phyloP scores from a whole-genome alignment of 257 asterid species.

The Linderniella brevidens region DNA sequence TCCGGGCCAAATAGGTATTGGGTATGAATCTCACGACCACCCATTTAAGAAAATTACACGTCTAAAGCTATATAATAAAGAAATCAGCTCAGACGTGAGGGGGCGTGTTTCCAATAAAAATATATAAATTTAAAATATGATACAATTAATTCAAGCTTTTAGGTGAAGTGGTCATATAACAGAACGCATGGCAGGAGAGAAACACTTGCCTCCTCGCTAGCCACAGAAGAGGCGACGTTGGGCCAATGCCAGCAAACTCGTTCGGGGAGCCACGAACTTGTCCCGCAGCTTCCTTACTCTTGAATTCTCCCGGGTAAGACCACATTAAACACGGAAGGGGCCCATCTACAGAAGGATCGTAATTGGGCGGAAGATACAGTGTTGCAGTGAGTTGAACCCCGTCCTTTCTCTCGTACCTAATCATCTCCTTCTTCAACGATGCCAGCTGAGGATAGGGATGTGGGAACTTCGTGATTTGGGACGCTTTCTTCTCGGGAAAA shows the following conservation, averaged over 20 bases:
- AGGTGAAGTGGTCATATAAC: too few relatives aligned
- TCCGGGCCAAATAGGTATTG: too few relatives aligned
- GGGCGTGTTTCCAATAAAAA: too few relatives aligned
- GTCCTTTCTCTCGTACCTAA: slow-evolving; percentile 81
- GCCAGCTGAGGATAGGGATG: slow-evolving; percentile 95
- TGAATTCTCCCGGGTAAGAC: slow-evolving; percentile 99
- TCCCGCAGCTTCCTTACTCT: slow-evolving; percentile 94
- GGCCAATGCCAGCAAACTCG: slow-evolving; percentile 90
- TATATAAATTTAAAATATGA: too few relatives aligned
- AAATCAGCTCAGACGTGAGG: too few relatives aligned
- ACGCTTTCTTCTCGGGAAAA: slow-evolving; percentile 83
- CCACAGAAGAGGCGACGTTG: slow-evolving; percentile 95
- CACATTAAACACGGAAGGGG: slow-evolving; percentile 98
- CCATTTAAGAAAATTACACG: too few relatives aligned
- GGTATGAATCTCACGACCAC: too few relatives aligned
- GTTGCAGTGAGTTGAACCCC: slow-evolving; percentile 98
- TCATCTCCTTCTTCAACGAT: slow-evolving; percentile 85
- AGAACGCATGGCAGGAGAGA: slow-evolving; percentile 13
- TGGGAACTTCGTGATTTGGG: slow-evolving; percentile 80
- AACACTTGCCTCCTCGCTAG: slow-evolving; percentile 62
- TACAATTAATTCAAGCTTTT: too few relatives aligned
- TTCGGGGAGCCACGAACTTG: slow-evolving; percentile 99
- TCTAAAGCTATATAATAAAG: too few relatives aligned
- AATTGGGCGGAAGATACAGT: slow-evolving; percentile 80
- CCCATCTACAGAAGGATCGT: slow-evolving; percentile 80